A percentile compares a stretch with the other conserved stretches of the same genome.
Conservation (phyloP, 2,329 filamentous ascomycete species). For the Ophiocordyceps camponoti-floridani region DNA sequence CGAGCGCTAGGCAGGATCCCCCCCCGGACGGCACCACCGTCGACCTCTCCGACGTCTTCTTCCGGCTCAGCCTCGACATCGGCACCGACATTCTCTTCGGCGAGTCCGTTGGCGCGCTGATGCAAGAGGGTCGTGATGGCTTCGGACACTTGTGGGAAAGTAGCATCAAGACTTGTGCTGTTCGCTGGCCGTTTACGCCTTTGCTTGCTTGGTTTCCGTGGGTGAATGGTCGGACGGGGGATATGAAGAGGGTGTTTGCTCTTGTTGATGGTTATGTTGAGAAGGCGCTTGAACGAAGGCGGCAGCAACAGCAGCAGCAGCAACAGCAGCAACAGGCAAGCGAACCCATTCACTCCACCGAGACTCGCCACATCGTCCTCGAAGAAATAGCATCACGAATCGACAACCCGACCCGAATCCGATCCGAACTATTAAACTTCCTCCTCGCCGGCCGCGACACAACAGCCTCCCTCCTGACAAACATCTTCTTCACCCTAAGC, state of each 20-base stretch:
- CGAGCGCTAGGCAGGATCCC: conserved; percentile 16
- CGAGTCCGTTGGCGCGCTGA: conserved; percentile 15
- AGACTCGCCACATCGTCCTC: conserved; percentile 10
- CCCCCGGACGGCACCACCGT: conserved; percentile 4
- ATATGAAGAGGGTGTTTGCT: neutral
- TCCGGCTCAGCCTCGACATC: conserved; percentile 33
- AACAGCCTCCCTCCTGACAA: conserved; percentile 16
- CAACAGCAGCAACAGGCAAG: neutral
- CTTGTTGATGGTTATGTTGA: neutral
- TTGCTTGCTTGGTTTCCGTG: neutral
- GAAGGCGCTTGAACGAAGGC: neutral
- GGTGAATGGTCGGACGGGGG: neutral
- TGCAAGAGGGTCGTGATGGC: conserved; percentile 6
- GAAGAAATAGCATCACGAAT: conserved; percentile 6
- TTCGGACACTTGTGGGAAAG: conserved; percentile 2
- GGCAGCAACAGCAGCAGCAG: neutral
- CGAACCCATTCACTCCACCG: too few relatives aligned
- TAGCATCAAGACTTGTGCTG: too few relatives aligned
- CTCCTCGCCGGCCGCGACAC: conserved; percentile 19
- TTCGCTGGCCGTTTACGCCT: neutral
- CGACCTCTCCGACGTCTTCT: conserved; percentile 36
- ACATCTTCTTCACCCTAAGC: conserved; percentile 15
- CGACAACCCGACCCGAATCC: conserved; percentile 2
- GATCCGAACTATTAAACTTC: conserved; percentile 13
- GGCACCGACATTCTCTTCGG: conserved; percentile 41